Evolutionary conservation across 2,329 filamentous ascomycete genomes (phyloP), one percentile per base, ranked within the genome.

Genomic region (Penicillium hordei): DNA sequence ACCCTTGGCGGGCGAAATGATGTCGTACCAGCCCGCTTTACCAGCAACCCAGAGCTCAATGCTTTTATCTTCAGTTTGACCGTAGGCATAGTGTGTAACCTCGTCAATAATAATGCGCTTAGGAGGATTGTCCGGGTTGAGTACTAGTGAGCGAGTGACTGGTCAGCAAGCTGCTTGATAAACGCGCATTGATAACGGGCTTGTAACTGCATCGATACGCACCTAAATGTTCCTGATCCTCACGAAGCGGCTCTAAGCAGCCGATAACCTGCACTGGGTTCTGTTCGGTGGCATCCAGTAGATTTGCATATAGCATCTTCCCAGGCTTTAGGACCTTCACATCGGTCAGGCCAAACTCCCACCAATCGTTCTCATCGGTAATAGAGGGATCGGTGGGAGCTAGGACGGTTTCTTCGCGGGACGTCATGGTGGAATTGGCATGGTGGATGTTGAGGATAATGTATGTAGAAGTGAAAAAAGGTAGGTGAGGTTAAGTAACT

Each of bases 21-120:
- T 78, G 52, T 80, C 79, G 67, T 84, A 87, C 85, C 85, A 88
- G 54, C 86, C 86, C 39, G 85, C 83, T 60, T 79, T 76, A 34
- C 86, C 85, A 48, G 83, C 80, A 21, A 85, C 84, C 85, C 86
- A 88, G 43, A 88, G 76, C 23, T 80, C 79, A 45, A 83, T 76
- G 39, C 79, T 79, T 13, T 82, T 82, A 68, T 86, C 82, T 46
- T 81, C 80, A 65, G 83, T 75, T 61, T 80, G 78, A 19, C 78
- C 79, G 64, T 80, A 81, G 46, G 78, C 78, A 66, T 77, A 81
- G 50, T 78, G 76, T 31, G 76, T 80, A 36, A 81, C 77, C 62
- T 80, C 76, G 38, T 79, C 75, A 57, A 81, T 76, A 46, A 80
- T 72, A 51, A 81, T 75, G 54, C 77, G 74, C 61, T 73, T 79